Evolutionary conservation across 257 asterid species (phyloP).

Genomic region (Capsicum rhomboideum): DNA sequence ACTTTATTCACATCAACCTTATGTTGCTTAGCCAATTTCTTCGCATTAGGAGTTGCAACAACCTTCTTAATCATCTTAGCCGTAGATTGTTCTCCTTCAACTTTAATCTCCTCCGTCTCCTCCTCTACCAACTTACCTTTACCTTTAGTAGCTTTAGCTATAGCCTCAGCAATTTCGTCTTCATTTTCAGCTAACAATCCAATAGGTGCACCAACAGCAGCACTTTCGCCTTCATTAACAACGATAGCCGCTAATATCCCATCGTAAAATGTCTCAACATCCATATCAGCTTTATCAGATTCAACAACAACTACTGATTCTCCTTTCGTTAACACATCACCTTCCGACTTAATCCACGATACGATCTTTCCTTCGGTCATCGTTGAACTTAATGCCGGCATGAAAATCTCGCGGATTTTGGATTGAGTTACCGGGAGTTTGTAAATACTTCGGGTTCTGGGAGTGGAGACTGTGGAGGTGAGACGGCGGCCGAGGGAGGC

Average conservation of each 20-base stretch:
- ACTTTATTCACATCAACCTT: conserved; percentile 59
- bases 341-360: conserved; percentile 77
- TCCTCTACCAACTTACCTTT: neutral
- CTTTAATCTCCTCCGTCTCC: conserved; percentile 10
- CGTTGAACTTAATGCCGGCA: conserved; percentile 93
- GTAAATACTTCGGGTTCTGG: neutral
- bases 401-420: conserved; percentile 88
- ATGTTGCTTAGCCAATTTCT: conserved; percentile 79
- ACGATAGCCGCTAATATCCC: conserved; percentile 72
- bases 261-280: conserved; percentile 68
- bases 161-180: conserved; percentile 53
- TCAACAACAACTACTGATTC: conserved; percentile 82
- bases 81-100: conserved; percentile 14
- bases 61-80: conserved; percentile 13
- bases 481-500: conserved; percentile 29
- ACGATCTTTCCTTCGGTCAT: conserved; percentile 95
- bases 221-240: conserved; percentile 63
- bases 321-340: conserved; percentile 69
- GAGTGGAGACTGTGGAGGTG: conserved; percentile 8
- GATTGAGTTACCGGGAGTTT: conserved; percentile 30
- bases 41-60: conserved; percentile 77
- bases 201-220: conserved; percentile 66
- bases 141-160: conserved; percentile 53
- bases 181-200: conserved; percentile 64
- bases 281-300: conserved; percentile 86